Evolutionary conservation across 306 rosid genomes (phyloP), one percentile per base, ranked within the genome.

Genomic region (Begonia loranthoides): DNA sequence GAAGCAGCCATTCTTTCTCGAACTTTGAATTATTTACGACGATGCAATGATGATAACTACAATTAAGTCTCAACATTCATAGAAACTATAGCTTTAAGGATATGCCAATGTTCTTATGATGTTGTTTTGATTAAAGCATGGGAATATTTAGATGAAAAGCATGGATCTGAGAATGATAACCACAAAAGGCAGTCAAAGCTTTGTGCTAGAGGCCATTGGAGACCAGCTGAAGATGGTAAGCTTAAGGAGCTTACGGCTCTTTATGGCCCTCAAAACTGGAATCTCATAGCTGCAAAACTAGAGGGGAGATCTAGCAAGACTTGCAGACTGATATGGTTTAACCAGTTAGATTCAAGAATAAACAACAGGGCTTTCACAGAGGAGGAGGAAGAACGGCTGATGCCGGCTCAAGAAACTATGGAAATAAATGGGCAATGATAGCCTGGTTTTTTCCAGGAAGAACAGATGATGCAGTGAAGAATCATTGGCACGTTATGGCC

Each of bases 401-500:
- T 86, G 94, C 94, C 82, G 10, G 94, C 99, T 14, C 99, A 90
- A 78, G 86, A 63, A 61, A 80, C 14, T 86, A 90, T 64, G 97
- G 97, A 3, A 90, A 90, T 72, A 90, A 90, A 75, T 90, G 97
- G 97, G 97, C 97, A 38, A 72, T 86, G 92, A 90, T 90, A 50
- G 95, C 99, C 0, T 78, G 95, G 63, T 82, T 90, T 11, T 86
- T 90, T 57, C 99, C 99, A 0, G 99, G 99, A 9, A 74, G 99
- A 62, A 90, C 99, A 2, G 99, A 90, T 65, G 86, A 90, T 43
- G 92, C 88, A 15, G 95, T 90, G 9, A 90, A 90, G 76, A 90
- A 90, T 55, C 95, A 90, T 50, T 90, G 99, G 99, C 99, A 90
- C 73, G 99, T 86, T 60, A 73, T 86, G 99, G 99, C 95, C 1